Evolutionary conservation across 1,284 basidiomycete species (phyloP), one percentile per base, ranked within the genome.

Genomic region (Ustilago curta): DNA sequence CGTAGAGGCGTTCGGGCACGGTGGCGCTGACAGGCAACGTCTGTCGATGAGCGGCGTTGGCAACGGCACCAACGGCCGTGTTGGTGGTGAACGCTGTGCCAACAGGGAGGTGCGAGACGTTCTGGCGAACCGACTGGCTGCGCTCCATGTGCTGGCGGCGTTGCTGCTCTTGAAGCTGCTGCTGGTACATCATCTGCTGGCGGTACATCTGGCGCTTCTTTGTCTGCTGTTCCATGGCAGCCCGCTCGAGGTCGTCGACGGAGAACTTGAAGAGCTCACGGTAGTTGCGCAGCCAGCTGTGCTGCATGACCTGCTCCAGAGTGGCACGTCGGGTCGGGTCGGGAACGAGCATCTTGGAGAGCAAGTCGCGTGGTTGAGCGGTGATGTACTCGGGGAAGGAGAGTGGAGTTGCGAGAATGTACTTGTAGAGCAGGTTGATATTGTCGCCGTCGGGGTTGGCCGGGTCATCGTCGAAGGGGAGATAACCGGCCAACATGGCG

Each of bases 381-480:
- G 75, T 79, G 58, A 84, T 80, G 65, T 84, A 84, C 57, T 84
- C 83, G 37, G 83, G 83, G 72, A 84, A 84, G 35, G 80, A 77
- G 23, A 84, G 74, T 0, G 82, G 82, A 11, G 83, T 84, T 14
- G 83, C 80, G 54, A 98, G 92, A 86, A 99, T 99, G 87, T 99
- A 99, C 86, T 93, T 95, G 90, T 99, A 99, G 54, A 99, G 88
- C n/a, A 98, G 88, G 84, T 98, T 99, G 88, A 99, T 99, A 87
- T 99, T 99, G 87, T 99, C 95, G 63, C 97, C 97, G 73, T 99
- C 97, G 3, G 97, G 97, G 85, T 99, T 99, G 32, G 91, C 92
- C 1, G 97, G 97, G 86, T 99, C 97, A 85, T 99, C 97, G 86
- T 99, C 97, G 85, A 98, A 99, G n/a, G 97, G 97, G 32, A 99